Conservation (phyloP, 257 asterid species). For the Echium plantagineum region DNA sequence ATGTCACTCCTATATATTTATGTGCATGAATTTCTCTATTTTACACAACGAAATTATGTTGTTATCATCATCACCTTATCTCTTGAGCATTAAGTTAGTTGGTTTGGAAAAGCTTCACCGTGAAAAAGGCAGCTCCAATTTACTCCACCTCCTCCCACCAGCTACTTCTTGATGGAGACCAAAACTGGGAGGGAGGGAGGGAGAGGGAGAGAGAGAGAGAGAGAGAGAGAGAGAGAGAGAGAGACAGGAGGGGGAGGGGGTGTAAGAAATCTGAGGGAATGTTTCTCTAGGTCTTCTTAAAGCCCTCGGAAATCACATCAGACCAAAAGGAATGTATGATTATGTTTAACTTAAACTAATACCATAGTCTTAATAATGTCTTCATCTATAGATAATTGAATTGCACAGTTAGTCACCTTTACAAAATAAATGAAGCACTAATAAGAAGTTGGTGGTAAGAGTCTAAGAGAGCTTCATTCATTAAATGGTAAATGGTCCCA, state of each 20-base stretch:
- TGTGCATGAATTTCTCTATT: constrained; percentile 2
- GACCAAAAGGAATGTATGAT: constrained; percentile 18
- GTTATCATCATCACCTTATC: constrained; percentile 33
- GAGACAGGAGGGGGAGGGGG: constrained; percentile 6
- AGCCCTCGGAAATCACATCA: constrained; percentile 14
- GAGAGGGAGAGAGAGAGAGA: constrained; percentile 3
- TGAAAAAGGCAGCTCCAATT: constrained; percentile 24
- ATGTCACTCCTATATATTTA: background rate
- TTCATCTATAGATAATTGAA: background rate
- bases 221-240: constrained; percentile 4
- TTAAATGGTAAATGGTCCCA: too few relatives aligned
- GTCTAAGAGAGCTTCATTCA: too few relatives aligned
- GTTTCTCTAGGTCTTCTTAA: constrained; percentile 22
- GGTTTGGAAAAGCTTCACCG: constrained; percentile 23
- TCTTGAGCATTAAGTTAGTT: constrained; percentile 22
- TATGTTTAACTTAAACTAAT: background rate
- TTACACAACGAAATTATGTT: constrained; percentile 2
- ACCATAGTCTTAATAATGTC: background rate
- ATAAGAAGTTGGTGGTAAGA: too few relatives aligned
- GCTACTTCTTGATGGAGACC: constrained; percentile 39
- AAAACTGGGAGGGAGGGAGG: constrained; percentile 2
- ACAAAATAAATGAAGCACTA: background rate
- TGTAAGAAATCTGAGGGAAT: constrained; percentile 23
- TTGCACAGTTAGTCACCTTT: background rate
- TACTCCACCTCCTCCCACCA: constrained; percentile 40